Conservation (phyloP, 2,329 filamentous ascomycete genomes). For the Rasamsonia emersonii region DNA sequence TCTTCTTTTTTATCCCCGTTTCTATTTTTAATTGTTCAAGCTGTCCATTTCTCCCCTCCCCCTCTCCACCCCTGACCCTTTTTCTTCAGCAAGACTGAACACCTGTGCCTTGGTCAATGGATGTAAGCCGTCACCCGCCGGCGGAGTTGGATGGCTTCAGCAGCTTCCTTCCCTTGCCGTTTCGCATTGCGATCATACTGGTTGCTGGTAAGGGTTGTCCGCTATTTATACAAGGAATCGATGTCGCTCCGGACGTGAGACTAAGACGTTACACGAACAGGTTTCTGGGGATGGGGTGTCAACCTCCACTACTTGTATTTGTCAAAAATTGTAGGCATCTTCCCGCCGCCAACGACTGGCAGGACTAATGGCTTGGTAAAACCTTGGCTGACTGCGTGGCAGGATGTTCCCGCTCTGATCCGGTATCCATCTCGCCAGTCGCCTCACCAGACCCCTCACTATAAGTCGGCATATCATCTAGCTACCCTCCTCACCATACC, state of each 20-base stretch:
- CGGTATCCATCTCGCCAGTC: slow-evolving; percentile 72
- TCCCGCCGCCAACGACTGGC: slow-evolving; percentile 3
- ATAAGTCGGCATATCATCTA: slow-evolving; percentile 77
- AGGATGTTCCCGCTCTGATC: slow-evolving; percentile 77
- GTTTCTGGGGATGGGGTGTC: slow-evolving; percentile 88
- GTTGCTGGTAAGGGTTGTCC: slow-evolving; percentile 58
- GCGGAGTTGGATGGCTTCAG: slow-evolving; percentile 68
- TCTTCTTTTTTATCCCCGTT: too few relatives aligned
- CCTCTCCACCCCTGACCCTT: too few relatives aligned
- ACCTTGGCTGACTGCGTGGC: slow-evolving; percentile 12
- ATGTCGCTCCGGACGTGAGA: not conserved
- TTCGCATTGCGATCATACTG: slow-evolving; percentile 76
- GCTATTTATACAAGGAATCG: not conserved
- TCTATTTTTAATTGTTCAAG: too few relatives aligned
- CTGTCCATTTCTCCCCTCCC: too few relatives aligned
- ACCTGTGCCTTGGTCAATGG: too few relatives aligned
- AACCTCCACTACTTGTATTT: slow-evolving; percentile 81
- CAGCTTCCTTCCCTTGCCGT: slow-evolving; percentile 77
- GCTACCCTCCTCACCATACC: slow-evolving; percentile 67
- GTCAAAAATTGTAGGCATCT: slow-evolving; percentile 58
- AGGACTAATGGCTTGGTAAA: not conserved
- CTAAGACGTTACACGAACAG: slow-evolving; percentile 37
- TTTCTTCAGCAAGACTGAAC: too few relatives aligned
- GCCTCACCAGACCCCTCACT: slow-evolving; percentile 62
- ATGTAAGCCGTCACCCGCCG: slow-evolving; percentile 2